Percentiles rank a stretch among this genome's conserved stretches.
These are phyloP conservation scores for Aspergillus heteromorphus DNA, from an alignment of 495 filamentous ascomycete species.

Conservation along the genomic window DNA sequence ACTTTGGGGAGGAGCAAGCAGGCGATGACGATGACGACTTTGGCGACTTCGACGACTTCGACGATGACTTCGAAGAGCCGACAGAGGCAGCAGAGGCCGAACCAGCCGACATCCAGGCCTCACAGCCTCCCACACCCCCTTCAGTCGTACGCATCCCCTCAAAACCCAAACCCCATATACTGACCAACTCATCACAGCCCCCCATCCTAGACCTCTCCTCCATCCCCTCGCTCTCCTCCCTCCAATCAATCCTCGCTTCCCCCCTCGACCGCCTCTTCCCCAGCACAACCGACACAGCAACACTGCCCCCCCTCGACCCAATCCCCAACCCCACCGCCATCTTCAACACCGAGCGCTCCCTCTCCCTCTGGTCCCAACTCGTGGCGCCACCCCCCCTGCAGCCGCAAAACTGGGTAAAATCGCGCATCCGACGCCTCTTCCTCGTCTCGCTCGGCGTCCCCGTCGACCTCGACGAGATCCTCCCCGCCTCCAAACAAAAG, in stretches of 20 bases:
- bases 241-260: conserved; percentile 38
- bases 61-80: conserved; percentile 72
- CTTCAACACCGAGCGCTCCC: conserved; percentile 58
- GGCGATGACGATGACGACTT: conserved; percentile 65
- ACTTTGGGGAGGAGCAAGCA: conserved; percentile 80
- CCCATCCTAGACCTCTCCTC: conserved; percentile 70
- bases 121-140: conserved; percentile 37
- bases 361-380: conserved; percentile 94
- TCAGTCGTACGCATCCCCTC: conserved; percentile 43
- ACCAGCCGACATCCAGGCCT: conserved; percentile 16
- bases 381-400: conserved; percentile 90
- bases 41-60: conserved; percentile 88
- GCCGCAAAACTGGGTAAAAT: conserved; percentile 96
- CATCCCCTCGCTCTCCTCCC: conserved; percentile 47
- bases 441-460: conserved; percentile 94
- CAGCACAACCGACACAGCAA: conserved; percentile 34
- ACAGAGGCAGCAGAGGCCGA: conserved; percentile 38
- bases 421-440: conserved; percentile 91
- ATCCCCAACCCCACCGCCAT: conserved; percentile 42
- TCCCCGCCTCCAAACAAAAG: conserved; percentile 95
- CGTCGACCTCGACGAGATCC: conserved; percentile 93
- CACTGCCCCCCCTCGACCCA: conserved; percentile 39
- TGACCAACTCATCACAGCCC: conserved; percentile 41
- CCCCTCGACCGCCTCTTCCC: conserved; percentile 55
- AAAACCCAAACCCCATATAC: background rate